Conservation (phyloP, 495 filamentous ascomycete genomes). For the Lophium mytilinum region DNA sequence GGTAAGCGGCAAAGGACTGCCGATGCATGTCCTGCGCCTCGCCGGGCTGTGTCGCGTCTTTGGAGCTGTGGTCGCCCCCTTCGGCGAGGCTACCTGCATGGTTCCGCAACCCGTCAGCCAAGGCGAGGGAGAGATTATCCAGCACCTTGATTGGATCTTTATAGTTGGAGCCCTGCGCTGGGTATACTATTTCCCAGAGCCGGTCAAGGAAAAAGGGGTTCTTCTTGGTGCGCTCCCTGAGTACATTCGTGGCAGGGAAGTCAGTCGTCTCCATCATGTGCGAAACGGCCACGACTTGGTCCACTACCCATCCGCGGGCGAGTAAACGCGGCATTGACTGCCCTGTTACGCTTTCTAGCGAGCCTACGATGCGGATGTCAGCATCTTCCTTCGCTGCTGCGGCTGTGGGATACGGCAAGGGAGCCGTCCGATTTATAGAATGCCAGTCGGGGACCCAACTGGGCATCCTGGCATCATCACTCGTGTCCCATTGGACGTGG, state of each 20-base stretch:
- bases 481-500: neutral
- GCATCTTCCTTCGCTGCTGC: neutral
- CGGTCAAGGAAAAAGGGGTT: conserved; percentile 1
- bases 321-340: neutral
- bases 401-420: neutral
- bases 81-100: neutral
- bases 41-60: neutral
- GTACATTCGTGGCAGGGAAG: neutral
- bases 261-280: neutral
- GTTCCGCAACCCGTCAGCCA: neutral
- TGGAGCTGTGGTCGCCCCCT: neutral
- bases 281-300: neutral
- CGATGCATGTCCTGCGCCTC: neutral
- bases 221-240: neutral
- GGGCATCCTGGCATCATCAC: neutral
- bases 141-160: neutral
- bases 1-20: neutral
- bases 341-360: neutral
- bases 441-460: conserved; percentile 2
- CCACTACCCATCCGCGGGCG: neutral
- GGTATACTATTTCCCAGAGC: neutral
- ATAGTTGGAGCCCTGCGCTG: neutral
- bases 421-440: neutral
- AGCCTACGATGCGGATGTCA: neutral
- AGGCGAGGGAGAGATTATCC: neutral